Base-by-base conservation (phyloP, 176 grass and related monocot species). In the Olyra latifolia region DNA sequence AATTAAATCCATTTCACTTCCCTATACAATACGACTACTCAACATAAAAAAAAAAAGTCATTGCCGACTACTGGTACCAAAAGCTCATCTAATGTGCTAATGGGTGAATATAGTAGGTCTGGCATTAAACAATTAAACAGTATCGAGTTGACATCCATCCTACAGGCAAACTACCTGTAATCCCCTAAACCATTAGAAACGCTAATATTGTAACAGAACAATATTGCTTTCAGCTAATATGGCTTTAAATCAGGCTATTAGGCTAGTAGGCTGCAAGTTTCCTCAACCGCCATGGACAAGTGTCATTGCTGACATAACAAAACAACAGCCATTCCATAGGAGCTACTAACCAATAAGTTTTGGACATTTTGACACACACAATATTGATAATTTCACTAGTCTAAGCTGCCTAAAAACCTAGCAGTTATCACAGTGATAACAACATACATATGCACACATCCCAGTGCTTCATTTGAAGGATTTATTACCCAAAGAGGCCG, bases 211-310 rank as follows among this genome's bases (percentile, higher is more conserved):
- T 74, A 47, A 23, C 35, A 79, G 47, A 72, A 44, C 25, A 54
- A 79, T 62, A 42, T 32, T 71, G 70, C 61, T 54, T 74, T 35
- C 67, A 72, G 56, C 45, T 11, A 32, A 79, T 38, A 80, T 49
- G 61, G 28, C 25, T 73, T 72, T 19, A 54, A 79, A 73, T 2
- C 44, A 11, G 20, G 66, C 47, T 4, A 77, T 0, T 58, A 55
- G 23, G 32, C 27, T 48, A 10, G n/a, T n/a, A n/a, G n/a, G n/a
- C n/a, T n/a, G n/a, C n/a, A n/a, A n/a, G n/a, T n/a, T n/a, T n/a
- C 60, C 40, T 45, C 27, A 16, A 39, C 22, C 24, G 3, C 25
- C 16, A 78, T n/a, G 44, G 50, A 29, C 54, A 62, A 44, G 69
- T 74, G 15, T 47, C 10, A 30, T 35, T 6, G 0, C 7, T 35